Percentiles rank a stretch among this genome's conserved stretches.
Evolutionary conservation across 2,329 filamentous ascomycete genomes (phyloP).

Genomic region (Epichloe festucae): DNA sequence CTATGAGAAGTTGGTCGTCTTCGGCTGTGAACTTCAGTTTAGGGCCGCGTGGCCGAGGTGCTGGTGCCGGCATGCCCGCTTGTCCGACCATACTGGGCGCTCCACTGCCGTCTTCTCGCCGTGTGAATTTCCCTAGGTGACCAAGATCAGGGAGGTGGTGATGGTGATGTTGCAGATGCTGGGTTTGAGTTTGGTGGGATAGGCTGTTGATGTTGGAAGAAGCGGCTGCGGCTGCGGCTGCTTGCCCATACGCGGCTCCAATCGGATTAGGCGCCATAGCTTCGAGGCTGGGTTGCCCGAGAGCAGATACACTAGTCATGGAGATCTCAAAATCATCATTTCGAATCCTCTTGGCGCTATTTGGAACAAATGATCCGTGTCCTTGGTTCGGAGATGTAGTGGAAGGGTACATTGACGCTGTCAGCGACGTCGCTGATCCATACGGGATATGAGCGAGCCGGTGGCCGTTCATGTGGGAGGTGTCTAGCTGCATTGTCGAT

Average conservation of each 20-base stretch:
- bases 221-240: constrained; percentile 20
- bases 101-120: constrained; percentile 45
- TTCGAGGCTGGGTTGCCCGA: constrained; percentile 43
- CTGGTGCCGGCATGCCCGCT: constrained; percentile 75
- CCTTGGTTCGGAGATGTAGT: constrained; percentile 28
- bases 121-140: constrained; percentile 54
- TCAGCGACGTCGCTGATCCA: constrained; percentile 33
- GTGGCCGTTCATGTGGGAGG: constrained; percentile 37
- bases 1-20: constrained; percentile 76
- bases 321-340: constrained; percentile 48
- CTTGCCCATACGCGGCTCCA: constrained; percentile 36
- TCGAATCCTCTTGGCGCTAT: constrained; percentile 37
- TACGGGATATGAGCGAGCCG: constrained; percentile 43
- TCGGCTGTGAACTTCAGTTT: constrained; percentile 92
- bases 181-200: constrained; percentile 3
- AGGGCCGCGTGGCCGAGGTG: constrained; percentile 66
- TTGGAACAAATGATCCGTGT: constrained; percentile 17
- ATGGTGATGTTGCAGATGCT: constrained; percentile 58
- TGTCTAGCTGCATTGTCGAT: constrained; percentile 37
- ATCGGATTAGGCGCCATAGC: constrained; percentile 41
- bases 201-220: constrained; percentile 6
- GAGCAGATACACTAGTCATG: constrained; percentile 34
- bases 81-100: constrained; percentile 79
- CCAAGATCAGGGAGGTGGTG: constrained; percentile 67
- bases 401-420: constrained; percentile 39